These are phyloP conservation scores for Cercis canadensis DNA, from an alignment of 306 rosid species.

Conservation along the genomic window DNA sequence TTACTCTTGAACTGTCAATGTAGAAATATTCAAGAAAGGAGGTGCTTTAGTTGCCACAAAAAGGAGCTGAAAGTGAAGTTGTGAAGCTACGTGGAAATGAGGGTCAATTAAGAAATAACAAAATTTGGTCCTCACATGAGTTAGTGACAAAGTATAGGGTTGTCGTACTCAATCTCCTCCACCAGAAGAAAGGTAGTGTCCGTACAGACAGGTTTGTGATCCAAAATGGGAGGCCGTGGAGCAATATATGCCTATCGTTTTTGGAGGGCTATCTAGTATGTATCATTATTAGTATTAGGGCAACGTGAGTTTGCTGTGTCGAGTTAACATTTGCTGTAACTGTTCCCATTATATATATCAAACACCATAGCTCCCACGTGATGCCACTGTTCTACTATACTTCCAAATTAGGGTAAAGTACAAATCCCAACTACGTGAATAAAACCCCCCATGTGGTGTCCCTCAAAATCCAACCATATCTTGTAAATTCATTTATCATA, in stretches of 20 bases:
- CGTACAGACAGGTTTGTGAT: slow-evolving; percentile 41
- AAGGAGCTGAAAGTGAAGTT: not conserved
- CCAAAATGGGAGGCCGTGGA: slow-evolving; percentile 39
- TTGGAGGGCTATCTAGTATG: not conserved
- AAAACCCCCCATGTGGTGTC: slow-evolving; percentile 30
- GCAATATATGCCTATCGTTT: slow-evolving; percentile 24
- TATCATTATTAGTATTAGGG: not conserved
- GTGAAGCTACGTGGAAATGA: too few species aligned
- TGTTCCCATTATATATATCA: slow-evolving; percentile 3
- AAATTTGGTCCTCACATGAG: slow-evolving; percentile 3
- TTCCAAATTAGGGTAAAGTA: slow-evolving; percentile 25
- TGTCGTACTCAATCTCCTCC: slow-evolving; percentile 24
- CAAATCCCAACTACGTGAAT: not conserved
- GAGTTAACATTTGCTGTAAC: slow-evolving; percentile 5
- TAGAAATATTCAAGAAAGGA: too few species aligned
- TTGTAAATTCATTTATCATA: not conserved
- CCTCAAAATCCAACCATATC: slow-evolving; percentile 42
- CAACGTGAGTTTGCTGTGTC: not conserved
- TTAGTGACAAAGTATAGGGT: not conserved
- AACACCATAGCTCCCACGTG: slow-evolving; percentile 18
- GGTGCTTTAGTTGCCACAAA: not conserved
- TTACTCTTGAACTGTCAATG: too few species aligned
- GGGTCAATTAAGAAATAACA: slow-evolving; percentile 3
- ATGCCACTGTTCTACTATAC: slow-evolving; percentile 20
- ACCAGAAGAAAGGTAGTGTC: not conserved